These are phyloP conservation scores for Candida glucosophila DNA, from an alignment of 1,139 yeast species.

Conservation along the genomic window DNA sequence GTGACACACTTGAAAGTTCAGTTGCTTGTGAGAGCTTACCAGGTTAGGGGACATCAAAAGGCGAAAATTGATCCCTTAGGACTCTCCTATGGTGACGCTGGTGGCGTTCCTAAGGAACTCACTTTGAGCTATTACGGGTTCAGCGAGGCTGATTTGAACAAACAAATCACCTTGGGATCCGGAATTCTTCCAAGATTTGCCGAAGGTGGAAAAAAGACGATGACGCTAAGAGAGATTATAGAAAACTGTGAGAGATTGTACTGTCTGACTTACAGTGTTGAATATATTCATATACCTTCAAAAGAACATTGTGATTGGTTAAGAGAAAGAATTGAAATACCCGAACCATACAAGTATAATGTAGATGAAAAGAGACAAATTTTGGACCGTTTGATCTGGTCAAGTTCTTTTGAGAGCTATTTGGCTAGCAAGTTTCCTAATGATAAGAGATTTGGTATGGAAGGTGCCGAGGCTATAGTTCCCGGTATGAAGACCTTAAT, in stretches of 20 bases:
- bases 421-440: constrained; percentile 93
- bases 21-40: constrained; percentile 94
- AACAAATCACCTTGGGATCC: constrained; percentile 86
- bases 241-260: constrained; percentile 74
- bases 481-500: constrained; percentile 96
- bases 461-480: constrained; percentile 94
- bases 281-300: constrained; percentile 94
- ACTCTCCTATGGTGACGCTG: constrained; percentile 73
- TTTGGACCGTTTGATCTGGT: constrained; percentile 94
- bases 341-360: constrained; percentile 75
- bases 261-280: constrained; percentile 86
- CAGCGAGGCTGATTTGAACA: constrained; percentile 75
- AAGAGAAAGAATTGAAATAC: constrained; percentile 92
- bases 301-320: constrained; percentile 97
- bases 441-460: constrained; percentile 97
- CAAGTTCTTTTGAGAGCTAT: constrained; percentile 88
- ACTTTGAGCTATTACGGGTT: constrained; percentile 89
- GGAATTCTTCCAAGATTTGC: constrained; percentile 95
- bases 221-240: constrained; percentile 73
- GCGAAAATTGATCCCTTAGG: constrained; percentile 94
- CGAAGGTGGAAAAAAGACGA: constrained; percentile 50
- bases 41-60: constrained; percentile 95
- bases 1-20: constrained; percentile 91
- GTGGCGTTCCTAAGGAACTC: constrained; percentile 73
- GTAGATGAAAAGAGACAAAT: constrained; percentile 93